Evolutionary conservation across 2,329 filamentous ascomycete genomes (phyloP), one percentile per base, ranked within the genome.

Genomic region (Myrmaecium sp.): DNA sequence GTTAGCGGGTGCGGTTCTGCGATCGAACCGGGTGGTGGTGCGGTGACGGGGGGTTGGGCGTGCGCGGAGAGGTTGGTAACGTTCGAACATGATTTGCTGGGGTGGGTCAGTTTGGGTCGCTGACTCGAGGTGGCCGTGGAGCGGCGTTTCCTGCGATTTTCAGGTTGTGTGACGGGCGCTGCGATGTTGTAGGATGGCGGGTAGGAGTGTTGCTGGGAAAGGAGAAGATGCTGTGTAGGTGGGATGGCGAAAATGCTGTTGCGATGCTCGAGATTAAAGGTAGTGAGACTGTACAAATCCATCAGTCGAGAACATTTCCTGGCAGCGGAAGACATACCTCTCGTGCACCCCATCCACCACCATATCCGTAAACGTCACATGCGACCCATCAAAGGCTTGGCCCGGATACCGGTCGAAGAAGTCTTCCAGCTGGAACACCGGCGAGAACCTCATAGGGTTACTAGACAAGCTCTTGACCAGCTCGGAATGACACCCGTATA

Each of bases 371-470:
- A 89, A 67, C 10, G 67, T 74, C 19, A 86, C 59, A 41, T 83
- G 78, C 2, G 77, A 72, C 2, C 76, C 69, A 39, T 89, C 79
- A 29, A 89, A 79, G 4, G 63, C 58, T 30, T 70, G 62, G 1
- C 72, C 74, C 0, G 69, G 71, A 12, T 92, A 92, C 15, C 82
- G 65, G 39, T 89, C 79, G 39, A 89, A 84, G 49, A 91, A 91
- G 43, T 89, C 79, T 36, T 89, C 81, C 9, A 84, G 65, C 33
- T 89, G 79, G 41, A 89, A 86, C 2, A 80, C 76, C 0, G 79
- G 74, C 1, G 74, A 74, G 37, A 81, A 82, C 6, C 77, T 60
- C 63, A 79, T 74, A 0, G 72, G 64, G 34, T 69, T 79, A 28
- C 63, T 71, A 1, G 69, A 64, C 12, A 82, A 49, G 3, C 68